These are phyloP conservation scores for Pistacia vera DNA, from an alignment of 345 rosid species.

Conservation along the genomic window DNA sequence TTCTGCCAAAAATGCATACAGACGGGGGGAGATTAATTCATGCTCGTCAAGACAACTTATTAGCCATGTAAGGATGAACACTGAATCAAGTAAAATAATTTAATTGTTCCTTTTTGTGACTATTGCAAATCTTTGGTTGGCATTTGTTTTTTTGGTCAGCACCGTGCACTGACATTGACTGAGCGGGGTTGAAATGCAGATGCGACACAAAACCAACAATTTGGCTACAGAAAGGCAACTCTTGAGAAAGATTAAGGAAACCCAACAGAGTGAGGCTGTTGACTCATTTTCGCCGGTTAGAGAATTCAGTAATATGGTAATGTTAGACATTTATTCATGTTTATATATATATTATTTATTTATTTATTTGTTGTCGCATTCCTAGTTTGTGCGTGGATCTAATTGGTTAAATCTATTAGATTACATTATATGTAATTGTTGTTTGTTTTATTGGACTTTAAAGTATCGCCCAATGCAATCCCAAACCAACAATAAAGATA, in stretches of 20 bases:
- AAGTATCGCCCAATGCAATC: neutral
- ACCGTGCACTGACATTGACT: neutral
- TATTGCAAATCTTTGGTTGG: too few species aligned
- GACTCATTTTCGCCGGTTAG: neutral
- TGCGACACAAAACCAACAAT: constrained; percentile 11
- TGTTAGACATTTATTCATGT: neutral
- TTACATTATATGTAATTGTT: neutral
- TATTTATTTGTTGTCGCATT: too few species aligned
- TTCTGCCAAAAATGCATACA: too few species aligned
- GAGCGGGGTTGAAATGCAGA: constrained; percentile 7
- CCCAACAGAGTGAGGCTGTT: neutral
- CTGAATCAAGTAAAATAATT: too few species aligned
- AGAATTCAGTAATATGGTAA: neutral
- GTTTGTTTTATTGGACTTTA: neutral
- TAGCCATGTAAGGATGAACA: too few species aligned
- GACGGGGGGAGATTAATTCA: too few species aligned
- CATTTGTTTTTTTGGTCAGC: too few species aligned
- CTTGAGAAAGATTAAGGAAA: neutral
- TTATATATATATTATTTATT: neutral
- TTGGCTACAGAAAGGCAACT: constrained; percentile 10
- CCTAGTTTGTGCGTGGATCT: too few species aligned
- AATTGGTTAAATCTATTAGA: neutral
- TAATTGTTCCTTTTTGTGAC: too few species aligned
- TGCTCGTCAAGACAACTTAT: too few species aligned
- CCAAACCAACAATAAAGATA: neutral